These are phyloP conservation scores for Curvularia spicifera DNA, from an alignment of 2,329 filamentous ascomycete genomes.

Conservation along the genomic window DNA sequence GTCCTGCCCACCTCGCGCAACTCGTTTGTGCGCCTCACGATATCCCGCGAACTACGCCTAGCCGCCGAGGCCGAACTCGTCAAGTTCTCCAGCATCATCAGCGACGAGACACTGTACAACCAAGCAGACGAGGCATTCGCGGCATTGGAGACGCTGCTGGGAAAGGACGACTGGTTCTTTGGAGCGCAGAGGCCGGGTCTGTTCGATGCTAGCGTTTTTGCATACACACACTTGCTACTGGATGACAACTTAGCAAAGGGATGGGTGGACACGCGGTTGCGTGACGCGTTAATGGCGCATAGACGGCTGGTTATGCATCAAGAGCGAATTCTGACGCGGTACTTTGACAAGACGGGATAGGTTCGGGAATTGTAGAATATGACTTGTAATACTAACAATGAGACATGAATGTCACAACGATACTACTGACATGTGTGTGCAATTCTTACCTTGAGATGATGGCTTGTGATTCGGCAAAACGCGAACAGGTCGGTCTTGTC, in stretches of 20 bases:
- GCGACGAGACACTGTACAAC: slow-evolving; percentile 63
- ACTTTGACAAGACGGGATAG: slow-evolving; percentile 48
- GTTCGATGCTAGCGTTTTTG: slow-evolving; percentile 89
- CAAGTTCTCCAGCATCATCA: slow-evolving; percentile 65
- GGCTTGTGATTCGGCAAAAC: not conserved
- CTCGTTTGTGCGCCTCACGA: slow-evolving; percentile 65
- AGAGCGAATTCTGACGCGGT: slow-evolving; percentile 61
- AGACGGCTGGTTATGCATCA: slow-evolving; percentile 70
- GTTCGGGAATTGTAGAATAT: not conserved
- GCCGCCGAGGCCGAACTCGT: slow-evolving; percentile 79
- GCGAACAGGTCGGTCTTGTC: not conserved
- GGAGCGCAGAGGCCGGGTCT: slow-evolving; percentile 65
- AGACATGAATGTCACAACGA: slow-evolving; percentile 3
- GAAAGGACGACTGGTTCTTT: slow-evolving; percentile 67
- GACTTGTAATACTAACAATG: not conserved
- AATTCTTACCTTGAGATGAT: not conserved
- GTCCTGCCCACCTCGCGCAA: slow-evolving; percentile 67
- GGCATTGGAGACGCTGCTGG: slow-evolving; percentile 66
- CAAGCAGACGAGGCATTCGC: slow-evolving; percentile 68
- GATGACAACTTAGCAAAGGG: slow-evolving; percentile 61
- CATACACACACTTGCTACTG: slow-evolving; percentile 83
- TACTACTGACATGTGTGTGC: not conserved
- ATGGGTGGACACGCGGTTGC: slow-evolving; percentile 70
- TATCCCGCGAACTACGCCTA: slow-evolving; percentile 70
- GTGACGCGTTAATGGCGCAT: slow-evolving; percentile 62